These are phyloP conservation scores for Nidula niveotomentosa DNA, from an alignment of 1,284 basidiomycete species.

Conservation along the genomic window DNA sequence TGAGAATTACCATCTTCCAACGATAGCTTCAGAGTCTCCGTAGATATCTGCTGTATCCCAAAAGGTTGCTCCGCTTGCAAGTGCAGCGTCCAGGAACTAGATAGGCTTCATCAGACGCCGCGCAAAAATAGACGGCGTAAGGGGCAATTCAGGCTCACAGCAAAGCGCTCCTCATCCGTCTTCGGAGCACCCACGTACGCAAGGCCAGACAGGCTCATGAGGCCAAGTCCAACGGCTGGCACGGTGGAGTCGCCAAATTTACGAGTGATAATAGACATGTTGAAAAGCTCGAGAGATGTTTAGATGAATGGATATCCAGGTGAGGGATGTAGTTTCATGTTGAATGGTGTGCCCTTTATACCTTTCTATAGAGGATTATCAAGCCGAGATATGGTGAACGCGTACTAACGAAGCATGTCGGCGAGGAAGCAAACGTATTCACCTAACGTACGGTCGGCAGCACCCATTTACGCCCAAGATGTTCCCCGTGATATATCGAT, in stretches of 20 bases:
- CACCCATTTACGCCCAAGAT: no score
- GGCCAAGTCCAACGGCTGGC: constrained; percentile 10
- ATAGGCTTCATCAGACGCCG: no score
- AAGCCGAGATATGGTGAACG: no score
- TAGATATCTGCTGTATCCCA: constrained; percentile 46
- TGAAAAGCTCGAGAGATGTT: background rate
- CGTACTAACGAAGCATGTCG: no score
- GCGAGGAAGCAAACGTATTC: no score
- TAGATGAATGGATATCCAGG: no score
- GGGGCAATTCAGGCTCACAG: constrained; percentile 2
- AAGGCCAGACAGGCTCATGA: constrained; percentile 9
- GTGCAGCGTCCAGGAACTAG: constrained; percentile 37
- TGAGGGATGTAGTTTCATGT: no score
- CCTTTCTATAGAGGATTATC: no score
- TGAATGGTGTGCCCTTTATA: no score
- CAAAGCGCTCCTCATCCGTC: constrained; percentile 14
- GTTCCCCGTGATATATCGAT: no score
- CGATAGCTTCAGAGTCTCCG: constrained; percentile 40
- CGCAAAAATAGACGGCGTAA: background rate
- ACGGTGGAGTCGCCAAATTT: constrained; percentile 10
- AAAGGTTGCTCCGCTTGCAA: constrained; percentile 34
- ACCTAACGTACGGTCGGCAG: no score
- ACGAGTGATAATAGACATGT: constrained; percentile 1
- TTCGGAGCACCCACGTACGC: constrained; percentile 4
- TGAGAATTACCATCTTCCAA: constrained; percentile 38